A percentile compares a stretch with the other conserved stretches of the same genome.
Evolutionary conservation across 495 filamentous ascomycete species (phyloP).

Genomic region (Mytilinidion resinicola): DNA sequence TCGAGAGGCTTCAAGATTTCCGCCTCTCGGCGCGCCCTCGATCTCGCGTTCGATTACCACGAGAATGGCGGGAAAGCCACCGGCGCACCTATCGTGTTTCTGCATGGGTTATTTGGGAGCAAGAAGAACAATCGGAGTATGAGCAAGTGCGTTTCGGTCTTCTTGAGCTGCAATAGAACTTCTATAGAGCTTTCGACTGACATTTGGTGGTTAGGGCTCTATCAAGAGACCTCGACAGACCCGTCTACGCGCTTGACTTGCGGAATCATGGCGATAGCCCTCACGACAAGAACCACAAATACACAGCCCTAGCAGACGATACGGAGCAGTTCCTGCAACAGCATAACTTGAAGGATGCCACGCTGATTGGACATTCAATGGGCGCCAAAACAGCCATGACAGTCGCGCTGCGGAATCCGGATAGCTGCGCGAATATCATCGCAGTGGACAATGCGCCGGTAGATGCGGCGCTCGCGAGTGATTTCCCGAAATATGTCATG

Average conservation of each 20-base stretch:
- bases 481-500: constrained; percentile 74
- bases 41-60: constrained; percentile 21
- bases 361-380: constrained; percentile 95
- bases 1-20: constrained; percentile 18
- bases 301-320: constrained; percentile 79
- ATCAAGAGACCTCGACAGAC: constrained; percentile 71
- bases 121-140: constrained; percentile 95
- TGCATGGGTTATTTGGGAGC: constrained; percentile 93
- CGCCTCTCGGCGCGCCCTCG: constrained; percentile 5
- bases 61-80: constrained; percentile 22
- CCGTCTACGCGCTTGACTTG: constrained; percentile 82
- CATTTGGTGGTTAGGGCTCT: constrained; percentile 52
- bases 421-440: constrained; percentile 61
- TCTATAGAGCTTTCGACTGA: not conserved
- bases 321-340: constrained; percentile 72
- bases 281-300: constrained; percentile 72
- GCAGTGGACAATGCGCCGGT: constrained; percentile 91
- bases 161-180: not conserved
- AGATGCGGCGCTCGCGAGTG: constrained; percentile 62
- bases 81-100: constrained; percentile 69
- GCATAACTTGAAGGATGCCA: constrained; percentile 61
- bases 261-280: constrained; percentile 91
- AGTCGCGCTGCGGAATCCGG: constrained; percentile 63
- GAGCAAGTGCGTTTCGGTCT: constrained; percentile 62
- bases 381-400: constrained; percentile 95